Evolutionary conservation across 2,329 filamentous ascomycete genomes (phyloP).

Genomic region (Arachnomyces sp.): DNA sequence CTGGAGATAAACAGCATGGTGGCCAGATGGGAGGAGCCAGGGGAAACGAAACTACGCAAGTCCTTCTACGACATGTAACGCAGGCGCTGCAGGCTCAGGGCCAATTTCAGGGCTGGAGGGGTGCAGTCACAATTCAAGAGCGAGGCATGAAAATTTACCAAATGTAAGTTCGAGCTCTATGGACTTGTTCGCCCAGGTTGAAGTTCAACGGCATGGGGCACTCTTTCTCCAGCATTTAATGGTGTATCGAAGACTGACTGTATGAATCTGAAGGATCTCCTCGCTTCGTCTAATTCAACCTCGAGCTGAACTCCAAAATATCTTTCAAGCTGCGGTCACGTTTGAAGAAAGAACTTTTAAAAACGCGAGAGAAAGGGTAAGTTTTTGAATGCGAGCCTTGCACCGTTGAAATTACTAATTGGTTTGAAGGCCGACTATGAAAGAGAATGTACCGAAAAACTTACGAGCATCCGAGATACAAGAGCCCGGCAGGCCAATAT

Average conservation of each 20-base stretch:
- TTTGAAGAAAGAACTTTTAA: slow-evolving; percentile 41
- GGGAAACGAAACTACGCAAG: slow-evolving; percentile 24
- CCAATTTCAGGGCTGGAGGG: slow-evolving; percentile 39
- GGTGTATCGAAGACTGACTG: slow-evolving; percentile 6
- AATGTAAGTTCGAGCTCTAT: slow-evolving; percentile 27
- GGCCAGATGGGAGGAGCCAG: slow-evolving; percentile 9
- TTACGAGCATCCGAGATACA: slow-evolving; percentile 38
- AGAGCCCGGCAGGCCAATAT: slow-evolving; percentile 34
- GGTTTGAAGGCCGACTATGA: slow-evolving; percentile 34
- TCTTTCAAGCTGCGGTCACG: slow-evolving; percentile 34
- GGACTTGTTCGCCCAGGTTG: neutral
- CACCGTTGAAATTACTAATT: slow-evolving; percentile 1
- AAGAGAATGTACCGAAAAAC: slow-evolving; percentile 36
- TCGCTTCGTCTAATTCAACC: slow-evolving; percentile 40
- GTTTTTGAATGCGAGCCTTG: slow-evolving; percentile 4
- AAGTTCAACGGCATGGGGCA: neutral
- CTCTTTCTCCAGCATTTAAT: slow-evolving; percentile 1
- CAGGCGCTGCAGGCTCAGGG: slow-evolving; percentile 34
- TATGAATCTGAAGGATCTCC: slow-evolving; percentile 29
- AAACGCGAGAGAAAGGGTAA: slow-evolving; percentile 30
- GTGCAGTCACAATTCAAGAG: slow-evolving; percentile 31
- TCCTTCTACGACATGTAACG: slow-evolving; percentile 33
- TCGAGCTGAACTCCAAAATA: slow-evolving; percentile 29
- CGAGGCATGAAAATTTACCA: slow-evolving; percentile 37
- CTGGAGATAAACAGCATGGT: slow-evolving; percentile 27